Base-by-base conservation (phyloP, 192 early-diverging fungal genomes). In the Podila horticola region DNA sequence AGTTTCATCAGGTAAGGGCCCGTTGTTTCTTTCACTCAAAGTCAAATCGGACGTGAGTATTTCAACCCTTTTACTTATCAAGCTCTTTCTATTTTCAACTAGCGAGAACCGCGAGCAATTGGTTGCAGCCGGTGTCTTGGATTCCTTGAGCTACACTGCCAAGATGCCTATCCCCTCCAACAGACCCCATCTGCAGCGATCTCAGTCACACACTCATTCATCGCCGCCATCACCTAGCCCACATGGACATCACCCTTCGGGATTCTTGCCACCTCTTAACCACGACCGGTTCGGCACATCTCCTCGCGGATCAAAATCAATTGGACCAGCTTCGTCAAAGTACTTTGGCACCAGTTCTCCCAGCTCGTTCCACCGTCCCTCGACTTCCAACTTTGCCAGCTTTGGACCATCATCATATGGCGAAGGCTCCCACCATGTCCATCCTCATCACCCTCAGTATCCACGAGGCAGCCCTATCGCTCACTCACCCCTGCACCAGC, bases 171-270 rank as follows among this genome's bases (percentile, higher is more conserved):
- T 72, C 52, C 74, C 65, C 10, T 50, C 83, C 66, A n/a, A 73
- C 34, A 8, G 31, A 33, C 41, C 59, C 84, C 69, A 59, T 36
- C 51, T 70, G 62, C 34, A 36, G 34, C 34, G 34, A 36, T 36
- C 34, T 36, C 34, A 36, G 34, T 36, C 34, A 36, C 79, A 81
- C 50, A 41, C 66, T 36, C 70, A 73, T 67, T 72, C 67, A n/a
- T 82, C 72, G 19, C 75, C 74, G n/a, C 82, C 75, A 33, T 79
- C 82, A 24, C 79, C 84, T 26, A 77, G 64, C 41, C 71, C 81
- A 17, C 70, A 66, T 36, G 62, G 67, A 33, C 71, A 74, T 48
- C 34, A 36, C 34, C 34, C 34, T 36, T 48, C 49, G 22, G 65
- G 82, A 77, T 70, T 64, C 57, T 28, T 73, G 51, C 73, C 69